A percentile compares a stretch with the other conserved stretches of the same genome.
Conservation (phyloP, 306 rosid species). For the Acacia confusa region DNA sequence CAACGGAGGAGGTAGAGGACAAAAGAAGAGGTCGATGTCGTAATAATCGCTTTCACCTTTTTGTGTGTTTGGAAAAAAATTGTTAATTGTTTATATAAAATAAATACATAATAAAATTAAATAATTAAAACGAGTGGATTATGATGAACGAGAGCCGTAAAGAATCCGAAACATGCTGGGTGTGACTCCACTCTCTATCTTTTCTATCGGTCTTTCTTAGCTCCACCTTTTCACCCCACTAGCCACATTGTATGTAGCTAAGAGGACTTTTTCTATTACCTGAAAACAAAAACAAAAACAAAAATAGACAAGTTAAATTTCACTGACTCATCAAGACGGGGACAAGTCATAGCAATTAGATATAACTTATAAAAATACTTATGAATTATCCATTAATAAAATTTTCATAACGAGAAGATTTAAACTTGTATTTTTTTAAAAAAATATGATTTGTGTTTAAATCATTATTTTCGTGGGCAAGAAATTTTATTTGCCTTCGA, state of each 20-base stretch:
- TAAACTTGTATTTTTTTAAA: no score
- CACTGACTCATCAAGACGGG: not conserved
- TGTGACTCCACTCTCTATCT: constrained; percentile 1
- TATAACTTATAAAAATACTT: not conserved
- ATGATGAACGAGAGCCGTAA: constrained; percentile 5
- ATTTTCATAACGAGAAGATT: not conserved
- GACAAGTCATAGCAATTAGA: not conserved
- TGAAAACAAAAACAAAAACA: not conserved
- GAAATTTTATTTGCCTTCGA: not conserved
- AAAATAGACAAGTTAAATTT: not conserved
- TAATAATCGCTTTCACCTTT: not conserved
- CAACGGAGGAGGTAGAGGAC: not conserved
- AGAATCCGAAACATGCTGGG: constrained; percentile 14
- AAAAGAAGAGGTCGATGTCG: not conserved
- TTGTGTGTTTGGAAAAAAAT: not conserved
- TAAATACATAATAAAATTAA: not conserved
- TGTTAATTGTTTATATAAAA: not conserved
- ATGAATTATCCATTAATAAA: not conserved
- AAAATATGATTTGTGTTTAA: no score
- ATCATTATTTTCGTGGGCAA: not conserved
- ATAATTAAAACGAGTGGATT: constrained; percentile 7
- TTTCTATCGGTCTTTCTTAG: not conserved
- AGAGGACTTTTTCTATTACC: not conserved
- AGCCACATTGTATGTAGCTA: not conserved
- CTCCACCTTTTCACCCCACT: not conserved